Evolutionary conservation across 2,329 filamentous ascomycete species (phyloP).

Genomic region (Cladosporium sp.): DNA sequence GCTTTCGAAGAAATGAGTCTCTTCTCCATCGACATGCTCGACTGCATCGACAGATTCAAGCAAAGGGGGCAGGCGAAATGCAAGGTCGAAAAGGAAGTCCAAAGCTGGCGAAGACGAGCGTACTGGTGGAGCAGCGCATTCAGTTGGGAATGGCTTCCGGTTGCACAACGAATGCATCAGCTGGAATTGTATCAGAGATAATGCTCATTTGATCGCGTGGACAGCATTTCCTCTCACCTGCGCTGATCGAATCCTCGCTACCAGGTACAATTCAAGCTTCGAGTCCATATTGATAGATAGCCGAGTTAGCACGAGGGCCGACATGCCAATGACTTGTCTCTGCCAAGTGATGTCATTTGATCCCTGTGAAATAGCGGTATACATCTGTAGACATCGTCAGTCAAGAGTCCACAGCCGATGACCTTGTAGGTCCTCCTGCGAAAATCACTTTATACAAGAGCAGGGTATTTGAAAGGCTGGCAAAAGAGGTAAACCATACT

Average conservation of each 20-base stretch:
- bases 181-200: background rate
- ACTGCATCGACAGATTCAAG: background rate
- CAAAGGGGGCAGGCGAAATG: background rate
- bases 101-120: background rate
- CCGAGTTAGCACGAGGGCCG: background rate
- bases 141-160: background rate
- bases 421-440: no score
- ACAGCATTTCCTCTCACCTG: background rate
- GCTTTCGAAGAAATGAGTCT: background rate
- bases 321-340: constrained; percentile 9
- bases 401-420: background rate
- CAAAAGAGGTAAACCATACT: background rate
- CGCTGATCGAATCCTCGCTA: constrained; percentile 1
- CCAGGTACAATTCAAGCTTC: background rate
- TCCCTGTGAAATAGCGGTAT: background rate
- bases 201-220: background rate
- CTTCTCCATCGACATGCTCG: no score
- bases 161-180: constrained; percentile 6
- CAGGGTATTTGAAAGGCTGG: no score
- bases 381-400: background rate
- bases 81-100: constrained; percentile 3
- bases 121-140: constrained; percentile 1
- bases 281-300: background rate
- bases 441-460: no score
- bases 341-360: background rate